Evolutionary conservation across 768 basidiomycete species (phyloP), one percentile per base, ranked within the genome.

Genomic region (Macrolepiota albuminosa): DNA sequence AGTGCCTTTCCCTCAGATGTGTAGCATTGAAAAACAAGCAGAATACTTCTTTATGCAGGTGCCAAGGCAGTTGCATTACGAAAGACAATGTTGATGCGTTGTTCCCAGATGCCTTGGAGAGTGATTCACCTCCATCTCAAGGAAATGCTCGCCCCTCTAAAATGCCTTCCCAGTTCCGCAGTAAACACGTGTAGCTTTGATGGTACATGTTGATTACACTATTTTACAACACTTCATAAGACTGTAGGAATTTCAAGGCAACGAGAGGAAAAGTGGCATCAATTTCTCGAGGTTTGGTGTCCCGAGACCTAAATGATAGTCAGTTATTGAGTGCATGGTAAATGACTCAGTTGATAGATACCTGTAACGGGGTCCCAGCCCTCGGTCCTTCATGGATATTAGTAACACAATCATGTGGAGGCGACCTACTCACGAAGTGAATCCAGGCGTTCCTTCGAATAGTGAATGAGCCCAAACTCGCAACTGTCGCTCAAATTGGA

Each of bases 331-430:
- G 14, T n/a, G 16, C 2, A 26, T 29, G 29, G 29, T 6, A 3
- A 6, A 40, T 33, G 18, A 7, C 5, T 9, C 29, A 16, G 6
- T 10, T 6, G 9, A 6, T 14, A 64, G 69, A 4, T 45, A 71
- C 75, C 71, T 56, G 74, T 77, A 9, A 77, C 76, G 54, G 77
- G 77, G 64, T 77, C 76, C 76, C 76, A 78, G 40, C 77, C 77
- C 13, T 63, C 68, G 2, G 73, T 71, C 14, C 74, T 76, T 40
- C 42, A 45, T 54, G 34, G 53, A 55, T 49, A 42, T 49, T 40
- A 54, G 34, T 57, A 42, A 29, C 39, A 9, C 11, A 51, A 21
- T 31, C 14, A 14, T 33, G 43, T 50, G 21, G 16, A 55, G 34
- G 54, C 11, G 47, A 51, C 29, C 21, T 26, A 65, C 67, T 62